These are phyloP conservation scores for Abortiporus biennis DNA, from an alignment of 1,284 basidiomycete genomes.

Conservation along the genomic window DNA sequence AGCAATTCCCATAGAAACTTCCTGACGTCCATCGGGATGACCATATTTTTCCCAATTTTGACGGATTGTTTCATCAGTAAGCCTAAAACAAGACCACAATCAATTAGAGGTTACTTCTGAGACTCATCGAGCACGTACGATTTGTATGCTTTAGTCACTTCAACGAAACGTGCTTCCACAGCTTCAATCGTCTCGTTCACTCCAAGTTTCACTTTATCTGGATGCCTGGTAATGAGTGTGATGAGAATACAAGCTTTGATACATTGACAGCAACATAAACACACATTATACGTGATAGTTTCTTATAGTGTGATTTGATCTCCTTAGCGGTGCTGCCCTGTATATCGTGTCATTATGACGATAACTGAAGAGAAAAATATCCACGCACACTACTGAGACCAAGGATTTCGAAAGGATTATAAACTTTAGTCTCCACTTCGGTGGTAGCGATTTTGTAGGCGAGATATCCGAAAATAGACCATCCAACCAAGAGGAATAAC, in stretches of 20 bases:
- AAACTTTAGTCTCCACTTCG: constrained; percentile 64
- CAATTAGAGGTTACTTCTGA: neutral
- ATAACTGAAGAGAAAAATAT: neutral
- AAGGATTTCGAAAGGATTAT: constrained; percentile 94
- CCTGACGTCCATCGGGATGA: constrained; percentile 95
- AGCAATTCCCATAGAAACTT: constrained; percentile 94
- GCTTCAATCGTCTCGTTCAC: constrained; percentile 86
- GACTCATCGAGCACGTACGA: constrained; percentile 44
- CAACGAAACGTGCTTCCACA: constrained; percentile 87
- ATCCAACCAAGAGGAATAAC: constrained; percentile 63
- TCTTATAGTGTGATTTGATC: constrained; percentile 96
- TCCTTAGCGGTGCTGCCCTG: constrained; percentile 78
- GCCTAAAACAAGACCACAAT: constrained; percentile 31
- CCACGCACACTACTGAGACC: constrained; percentile 64
- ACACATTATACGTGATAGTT: constrained; percentile 85
- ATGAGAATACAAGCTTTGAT: neutral
- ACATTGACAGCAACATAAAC: constrained; percentile 26
- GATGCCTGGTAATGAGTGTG: constrained; percentile 61
- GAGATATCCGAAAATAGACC: constrained; percentile 69
- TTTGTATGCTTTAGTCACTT: constrained; percentile 98
- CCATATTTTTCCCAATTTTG: constrained; percentile 91
- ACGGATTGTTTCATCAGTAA: constrained; percentile 92
- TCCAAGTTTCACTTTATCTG: constrained; percentile 89
- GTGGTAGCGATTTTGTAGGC: constrained; percentile 61
- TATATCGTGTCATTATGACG: neutral